Base-by-base conservation (phyloP, 2,329 filamentous ascomycete genomes). In the Shiraia sp. region DNA sequence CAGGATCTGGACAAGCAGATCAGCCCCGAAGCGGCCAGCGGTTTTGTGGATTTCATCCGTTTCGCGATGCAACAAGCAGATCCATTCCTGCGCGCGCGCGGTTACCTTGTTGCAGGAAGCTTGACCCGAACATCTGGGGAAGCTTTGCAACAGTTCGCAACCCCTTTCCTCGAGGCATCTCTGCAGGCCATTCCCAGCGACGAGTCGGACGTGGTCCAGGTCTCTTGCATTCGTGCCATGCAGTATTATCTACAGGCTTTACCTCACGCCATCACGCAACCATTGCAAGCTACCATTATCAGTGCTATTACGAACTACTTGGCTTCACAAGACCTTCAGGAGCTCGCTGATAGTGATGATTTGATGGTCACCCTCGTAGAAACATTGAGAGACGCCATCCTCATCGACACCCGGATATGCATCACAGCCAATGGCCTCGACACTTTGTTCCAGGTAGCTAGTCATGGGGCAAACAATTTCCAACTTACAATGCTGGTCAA, bases 361-460 rank as follows among this genome's bases (percentile, higher is more conserved):
- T 80, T 97, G 40, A 83, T 96, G 53, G 88, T 95, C 10, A 92
- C 91, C 0, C 76, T 99, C 23, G 87, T 92, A 5, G 90, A 96
- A 70, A 87, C 91, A 1, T 76, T 97, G 3, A 82, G 90, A 36
- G 85, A 90, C 56, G 86, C 88, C 19, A 93, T 97, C 58, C 79
- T 86, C 55, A 79, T 96, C 40, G 86, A 96, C 57, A 82, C 87
- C 2, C 78, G 79, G 12, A 82, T 93, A 38, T 85, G 88, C 15
- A 79, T 96, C 15, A 82, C 85, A 0, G 84, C 87, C 10, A 81
- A 86, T 32, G 89, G 92, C 15, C 75, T 96, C 5, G 87, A 93
- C 57, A 75, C 91, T 10, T 80, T 99, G 7, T 97, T 99, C 72
- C 82, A 87, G 38, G 82, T 97, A 46, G 92, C 90, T 15, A 93